Evolutionary conservation across 176 grass and related monocot genomes (phyloP).

Genomic region (Oryza glumipatula): DNA sequence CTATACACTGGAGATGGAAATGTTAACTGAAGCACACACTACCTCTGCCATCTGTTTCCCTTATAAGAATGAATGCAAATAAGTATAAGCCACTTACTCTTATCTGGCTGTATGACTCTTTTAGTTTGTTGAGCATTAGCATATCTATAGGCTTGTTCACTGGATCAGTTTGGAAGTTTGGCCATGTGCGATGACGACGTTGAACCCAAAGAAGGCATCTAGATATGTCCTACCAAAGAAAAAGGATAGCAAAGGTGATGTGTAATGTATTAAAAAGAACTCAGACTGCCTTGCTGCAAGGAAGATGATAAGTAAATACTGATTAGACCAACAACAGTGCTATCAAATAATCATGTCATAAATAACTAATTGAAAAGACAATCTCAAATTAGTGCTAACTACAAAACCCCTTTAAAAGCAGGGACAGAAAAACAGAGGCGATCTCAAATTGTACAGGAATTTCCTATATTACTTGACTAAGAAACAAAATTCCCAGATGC

Average conservation of each 20-base stretch:
- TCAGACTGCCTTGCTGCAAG: background rate
- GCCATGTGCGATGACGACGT: slow-evolving; percentile 74
- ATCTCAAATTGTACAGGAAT: background rate
- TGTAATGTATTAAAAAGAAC: background rate
- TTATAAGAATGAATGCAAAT: slow-evolving; percentile 18
- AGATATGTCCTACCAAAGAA: slow-evolving; percentile 81
- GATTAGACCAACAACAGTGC: background rate
- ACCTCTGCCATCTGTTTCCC: background rate
- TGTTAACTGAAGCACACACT: slow-evolving; percentile 2
- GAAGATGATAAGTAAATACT: background rate
- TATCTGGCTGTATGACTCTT: slow-evolving; percentile 89
- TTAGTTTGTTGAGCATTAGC: slow-evolving; percentile 95
- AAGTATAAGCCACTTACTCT: slow-evolving; percentile 61
- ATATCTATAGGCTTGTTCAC: slow-evolving; percentile 81
- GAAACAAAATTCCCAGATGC: background rate
- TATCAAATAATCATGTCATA: slow-evolving; percentile 1
- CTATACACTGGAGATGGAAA: slow-evolving; percentile 3
- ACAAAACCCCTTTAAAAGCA: background rate
- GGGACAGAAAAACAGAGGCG: background rate
- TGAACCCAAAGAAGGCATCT: slow-evolving; percentile 97
- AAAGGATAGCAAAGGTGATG: slow-evolving; percentile 25
- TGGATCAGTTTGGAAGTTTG: slow-evolving; percentile 79
- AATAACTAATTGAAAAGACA: slow-evolving; percentile 5
- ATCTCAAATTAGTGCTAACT: no score
- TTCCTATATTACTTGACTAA: background rate